Conservation (phyloP, 768 basidiomycete genomes). For the Erythrobasidium yunnanense region DNA sequence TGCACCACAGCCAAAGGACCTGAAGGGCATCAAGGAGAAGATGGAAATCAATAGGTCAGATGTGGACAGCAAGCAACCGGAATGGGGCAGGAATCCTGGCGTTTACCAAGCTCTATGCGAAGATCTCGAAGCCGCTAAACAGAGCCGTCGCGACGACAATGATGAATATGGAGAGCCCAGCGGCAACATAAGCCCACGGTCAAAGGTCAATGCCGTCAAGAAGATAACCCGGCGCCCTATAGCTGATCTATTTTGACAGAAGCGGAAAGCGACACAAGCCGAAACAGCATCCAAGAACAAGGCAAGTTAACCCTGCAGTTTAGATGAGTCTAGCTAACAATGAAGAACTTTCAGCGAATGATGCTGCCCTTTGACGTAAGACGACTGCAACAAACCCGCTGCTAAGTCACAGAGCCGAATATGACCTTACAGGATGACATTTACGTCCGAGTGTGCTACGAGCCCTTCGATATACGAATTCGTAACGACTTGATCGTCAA, state of each 20-base stretch:
- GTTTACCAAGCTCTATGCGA: slow-evolving; percentile 3
- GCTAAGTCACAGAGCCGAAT: neutral
- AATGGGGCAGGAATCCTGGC: slow-evolving; percentile 8
- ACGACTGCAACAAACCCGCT: neutral
- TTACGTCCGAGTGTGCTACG: neutral
- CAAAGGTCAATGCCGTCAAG: too few relatives aligned
- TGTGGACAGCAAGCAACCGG: neutral
- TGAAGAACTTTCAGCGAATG: neutral
- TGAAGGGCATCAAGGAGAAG: neutral
- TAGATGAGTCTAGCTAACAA: neutral
- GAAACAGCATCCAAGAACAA: too few relatives aligned
- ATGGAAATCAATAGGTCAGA: neutral
- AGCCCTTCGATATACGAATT: slow-evolving; percentile 16
- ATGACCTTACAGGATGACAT: neutral
- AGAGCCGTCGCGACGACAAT: neutral
- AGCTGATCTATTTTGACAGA: too few relatives aligned
- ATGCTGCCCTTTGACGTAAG: slow-evolving; percentile 19
- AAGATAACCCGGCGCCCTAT: too few relatives aligned
- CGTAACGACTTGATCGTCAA: slow-evolving; percentile 14
- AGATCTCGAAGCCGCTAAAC: neutral
- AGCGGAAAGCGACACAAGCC: too few relatives aligned
- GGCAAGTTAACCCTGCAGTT: too few relatives aligned
- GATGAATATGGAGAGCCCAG: neutral
- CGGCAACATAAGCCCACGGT: neutral
- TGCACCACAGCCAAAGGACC: slow-evolving; percentile 14